Percentiles rank a stretch among this genome's conserved stretches.
Conservation (phyloP, 805 yeast genomes). For the Tetrapisispora nanseiensis region DNA sequence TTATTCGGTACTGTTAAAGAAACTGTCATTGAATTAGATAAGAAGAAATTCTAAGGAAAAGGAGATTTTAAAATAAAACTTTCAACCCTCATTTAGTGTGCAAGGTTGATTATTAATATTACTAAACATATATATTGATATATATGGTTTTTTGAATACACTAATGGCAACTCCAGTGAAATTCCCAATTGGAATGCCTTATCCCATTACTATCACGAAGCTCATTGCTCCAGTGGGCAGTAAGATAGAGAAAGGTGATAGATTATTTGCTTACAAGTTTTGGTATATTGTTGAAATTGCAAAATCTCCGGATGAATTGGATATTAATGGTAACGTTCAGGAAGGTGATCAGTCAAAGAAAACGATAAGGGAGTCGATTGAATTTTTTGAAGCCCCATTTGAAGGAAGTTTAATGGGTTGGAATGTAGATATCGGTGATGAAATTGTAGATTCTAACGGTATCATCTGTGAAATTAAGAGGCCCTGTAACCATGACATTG, state of each 20-base stretch:
- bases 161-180: constrained; percentile 21
- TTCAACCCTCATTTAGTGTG: too few relatives aligned
- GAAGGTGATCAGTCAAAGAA: constrained; percentile 15
- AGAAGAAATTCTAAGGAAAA: too few relatives aligned
- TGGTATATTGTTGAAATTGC: constrained; percentile 35
- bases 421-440: constrained; percentile 47
- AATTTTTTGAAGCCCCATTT: constrained; percentile 74
- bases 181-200: constrained; percentile 28
- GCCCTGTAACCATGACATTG: constrained; percentile 86
- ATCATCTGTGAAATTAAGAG: constrained; percentile 54
- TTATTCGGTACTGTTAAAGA: not conserved
- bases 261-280: constrained; percentile 35
- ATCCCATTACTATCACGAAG: constrained; percentile 33
- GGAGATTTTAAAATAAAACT: too few relatives aligned
- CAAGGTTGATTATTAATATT: too few relatives aligned
- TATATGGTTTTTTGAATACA: too few relatives aligned
- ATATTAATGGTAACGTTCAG: constrained; percentile 9
- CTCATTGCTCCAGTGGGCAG: constrained; percentile 27
- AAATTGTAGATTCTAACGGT: constrained; percentile 38
- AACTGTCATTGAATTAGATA: not conserved
- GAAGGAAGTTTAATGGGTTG: constrained; percentile 55
- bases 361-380: constrained; percentile 51
- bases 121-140: too few relatives aligned
- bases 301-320: constrained; percentile 14
- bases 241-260: constrained; percentile 30